Percentiles rank a stretch among this genome's conserved stretches.
Evolutionary conservation across 495 filamentous ascomycete genomes (phyloP).

Genomic region (Podospora sp.): DNA sequence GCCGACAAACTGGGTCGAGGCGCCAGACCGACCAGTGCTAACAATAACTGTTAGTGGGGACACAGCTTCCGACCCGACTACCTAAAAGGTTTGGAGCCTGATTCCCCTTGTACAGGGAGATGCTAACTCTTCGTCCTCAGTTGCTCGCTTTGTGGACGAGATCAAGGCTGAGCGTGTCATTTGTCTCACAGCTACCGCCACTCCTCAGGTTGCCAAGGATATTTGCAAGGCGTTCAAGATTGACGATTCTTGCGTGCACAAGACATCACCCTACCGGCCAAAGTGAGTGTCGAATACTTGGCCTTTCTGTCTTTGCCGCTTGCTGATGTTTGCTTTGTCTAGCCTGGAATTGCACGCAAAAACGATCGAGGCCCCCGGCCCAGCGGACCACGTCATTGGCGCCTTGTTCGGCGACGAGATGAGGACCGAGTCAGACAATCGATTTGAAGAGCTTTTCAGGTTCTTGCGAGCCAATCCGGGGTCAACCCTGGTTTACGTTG

Average conservation of each 20-base stretch:
- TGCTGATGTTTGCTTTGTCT: neutral
- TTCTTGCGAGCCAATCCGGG: slow-evolving; percentile 55
- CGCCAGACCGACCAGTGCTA: neutral
- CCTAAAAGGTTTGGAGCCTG: slow-evolving; percentile 41
- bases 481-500: slow-evolving; percentile 60
- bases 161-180: slow-evolving; percentile 59
- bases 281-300: slow-evolving; percentile 35
- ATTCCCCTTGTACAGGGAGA: neutral
- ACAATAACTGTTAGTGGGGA: slow-evolving; percentile 48
- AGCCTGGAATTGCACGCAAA: slow-evolving; percentile 52
- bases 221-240: slow-evolving; percentile 57
- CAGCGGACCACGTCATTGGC: neutral
- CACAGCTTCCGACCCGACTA: slow-evolving; percentile 63
- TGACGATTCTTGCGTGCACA: slow-evolving; percentile 48
- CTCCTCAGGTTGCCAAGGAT: slow-evolving; percentile 55
- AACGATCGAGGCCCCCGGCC: slow-evolving; percentile 28
- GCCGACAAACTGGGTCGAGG: no score
- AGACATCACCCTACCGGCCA: slow-evolving; percentile 58
- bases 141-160: slow-evolving; percentile 60
- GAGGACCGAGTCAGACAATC: slow-evolving; percentile 40
- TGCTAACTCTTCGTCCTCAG: slow-evolving; percentile 20
- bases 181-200: slow-evolving; percentile 62
- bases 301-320: neutral
- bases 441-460: slow-evolving; percentile 42
- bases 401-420: neutral